phyloP scores from a whole-genome alignment of 1,139 yeast genomes.

The Hyphopichia khmerensis region DNA sequence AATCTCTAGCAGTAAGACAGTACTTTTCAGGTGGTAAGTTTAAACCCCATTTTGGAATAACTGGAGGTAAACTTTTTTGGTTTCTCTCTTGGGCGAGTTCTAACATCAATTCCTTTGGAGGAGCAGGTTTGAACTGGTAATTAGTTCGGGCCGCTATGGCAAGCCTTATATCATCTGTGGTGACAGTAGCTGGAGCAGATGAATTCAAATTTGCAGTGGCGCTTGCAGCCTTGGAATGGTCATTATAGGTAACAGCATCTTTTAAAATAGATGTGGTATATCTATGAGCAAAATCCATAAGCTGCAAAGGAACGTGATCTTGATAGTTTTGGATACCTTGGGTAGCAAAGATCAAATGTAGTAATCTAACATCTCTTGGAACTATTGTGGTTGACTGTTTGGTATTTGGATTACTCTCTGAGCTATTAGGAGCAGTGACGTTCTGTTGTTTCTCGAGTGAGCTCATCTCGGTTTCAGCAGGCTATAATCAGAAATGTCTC shows the following conservation, averaged over 20 bases:
- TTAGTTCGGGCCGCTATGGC: conserved; percentile 93
- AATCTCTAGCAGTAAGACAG: conserved; percentile 82
- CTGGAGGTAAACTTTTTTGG: conserved; percentile 85
- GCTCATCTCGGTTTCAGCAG: background rate
- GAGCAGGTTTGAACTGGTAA: conserved; percentile 93
- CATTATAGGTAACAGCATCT: conserved; percentile 87
- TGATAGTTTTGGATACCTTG: conserved; percentile 91
- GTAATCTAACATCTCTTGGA: conserved; percentile 88
- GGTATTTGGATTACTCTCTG: conserved; percentile 3
- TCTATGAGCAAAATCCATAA: conserved; percentile 94
- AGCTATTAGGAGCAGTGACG: background rate
- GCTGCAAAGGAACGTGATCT: conserved; percentile 90
- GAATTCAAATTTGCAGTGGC: conserved; percentile 34
- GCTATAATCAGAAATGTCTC: background rate
- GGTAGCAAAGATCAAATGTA: conserved; percentile 88
- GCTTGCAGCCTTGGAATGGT: conserved; percentile 58
- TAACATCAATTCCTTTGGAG: conserved; percentile 85
- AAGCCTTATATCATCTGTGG: conserved; percentile 86
- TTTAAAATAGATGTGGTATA: conserved; percentile 84
- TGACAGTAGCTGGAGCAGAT: conserved; percentile 49
- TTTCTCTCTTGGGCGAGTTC: conserved; percentile 93
- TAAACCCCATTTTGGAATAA: conserved; percentile 88
- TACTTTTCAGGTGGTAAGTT: conserved; percentile 97
- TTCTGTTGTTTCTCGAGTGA: conserved; percentile 1
- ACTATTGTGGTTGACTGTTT: conserved; percentile 22